Conservation (phyloP, 2,329 filamentous ascomycete species). For the Penicillium sclerotigenum region DNA sequence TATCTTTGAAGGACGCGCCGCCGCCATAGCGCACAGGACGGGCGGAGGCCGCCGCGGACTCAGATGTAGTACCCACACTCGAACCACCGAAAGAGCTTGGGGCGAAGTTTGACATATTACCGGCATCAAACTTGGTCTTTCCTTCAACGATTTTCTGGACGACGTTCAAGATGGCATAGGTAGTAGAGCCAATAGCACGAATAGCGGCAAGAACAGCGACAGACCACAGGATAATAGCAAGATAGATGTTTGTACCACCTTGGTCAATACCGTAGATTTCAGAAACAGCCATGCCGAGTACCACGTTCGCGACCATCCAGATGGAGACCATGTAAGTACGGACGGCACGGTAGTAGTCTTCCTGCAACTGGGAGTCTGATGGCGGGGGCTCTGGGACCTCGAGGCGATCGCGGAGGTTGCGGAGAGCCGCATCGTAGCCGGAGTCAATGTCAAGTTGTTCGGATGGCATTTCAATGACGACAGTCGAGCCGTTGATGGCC, state of each 20-base stretch:
- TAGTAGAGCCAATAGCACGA: constrained; percentile 74
- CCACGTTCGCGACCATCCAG: constrained; percentile 90
- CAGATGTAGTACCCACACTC: constrained; percentile 20
- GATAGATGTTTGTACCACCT: constrained; percentile 81
- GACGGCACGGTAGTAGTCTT: constrained; percentile 97
- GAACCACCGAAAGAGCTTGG: constrained; percentile 24
- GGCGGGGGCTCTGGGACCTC: constrained; percentile 65
- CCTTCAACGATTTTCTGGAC: constrained; percentile 86
- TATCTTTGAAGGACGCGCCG: constrained; percentile 36
- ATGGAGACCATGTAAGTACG: constrained; percentile 96
- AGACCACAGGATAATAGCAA: constrained; percentile 88
- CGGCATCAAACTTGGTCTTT: constrained; percentile 59
- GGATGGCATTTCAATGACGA: constrained; percentile 95
- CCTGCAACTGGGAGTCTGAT: constrained; percentile 80
- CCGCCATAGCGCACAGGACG: constrained; percentile 31
- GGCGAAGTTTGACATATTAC: constrained; percentile 32
- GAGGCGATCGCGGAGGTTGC: constrained; percentile 89
- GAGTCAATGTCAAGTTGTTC: constrained; percentile 98
- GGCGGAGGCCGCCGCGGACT: constrained; percentile 11
- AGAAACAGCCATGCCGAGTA: constrained; percentile 87
- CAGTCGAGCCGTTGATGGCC: constrained; percentile 70
- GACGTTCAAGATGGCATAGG: constrained; percentile 79
- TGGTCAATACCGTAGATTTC: constrained; percentile 74
- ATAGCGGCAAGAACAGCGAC: constrained; percentile 85
- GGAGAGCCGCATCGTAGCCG: constrained; percentile 93